Conservation (phyloP, 2,329 filamentous ascomycete genomes). For the Thelonectria rubi region DNA sequence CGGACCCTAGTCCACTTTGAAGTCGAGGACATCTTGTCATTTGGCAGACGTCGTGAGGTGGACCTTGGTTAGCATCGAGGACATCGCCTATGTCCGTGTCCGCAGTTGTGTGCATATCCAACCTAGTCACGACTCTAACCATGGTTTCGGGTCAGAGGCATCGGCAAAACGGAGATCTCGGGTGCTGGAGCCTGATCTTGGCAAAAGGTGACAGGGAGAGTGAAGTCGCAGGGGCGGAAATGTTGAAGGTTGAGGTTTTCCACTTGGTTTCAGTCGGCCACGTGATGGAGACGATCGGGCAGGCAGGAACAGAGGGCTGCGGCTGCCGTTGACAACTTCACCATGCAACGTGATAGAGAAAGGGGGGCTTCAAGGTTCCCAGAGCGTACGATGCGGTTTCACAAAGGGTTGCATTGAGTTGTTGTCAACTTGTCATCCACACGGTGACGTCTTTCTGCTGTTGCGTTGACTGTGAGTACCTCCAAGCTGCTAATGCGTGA, state of each 20-base stretch:
- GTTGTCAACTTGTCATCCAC: not conserved
- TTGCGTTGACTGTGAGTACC: not conserved
- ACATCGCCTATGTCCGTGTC: constrained; percentile 2
- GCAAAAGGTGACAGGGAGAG: not conserved
- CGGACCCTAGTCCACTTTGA: constrained; percentile 12
- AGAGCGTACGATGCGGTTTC: not conserved
- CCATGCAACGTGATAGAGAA: not conserved
- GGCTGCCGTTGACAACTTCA: not conserved
- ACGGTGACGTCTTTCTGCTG: not conserved
- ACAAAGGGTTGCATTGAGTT: not conserved
- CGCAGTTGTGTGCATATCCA: not conserved
- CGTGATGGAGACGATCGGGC: not conserved
- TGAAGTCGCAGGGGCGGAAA: not conserved
- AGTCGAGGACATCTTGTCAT: not conserved
- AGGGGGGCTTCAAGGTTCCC: not conserved
- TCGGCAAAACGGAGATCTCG: not conserved
- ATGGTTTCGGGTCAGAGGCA: not conserved
- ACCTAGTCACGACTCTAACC: not conserved
- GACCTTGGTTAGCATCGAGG: not conserved
- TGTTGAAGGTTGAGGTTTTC: not conserved
- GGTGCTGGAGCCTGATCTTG: not conserved
- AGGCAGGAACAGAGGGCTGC: not conserved
- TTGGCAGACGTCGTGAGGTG: not conserved
- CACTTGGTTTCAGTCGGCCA: not conserved
- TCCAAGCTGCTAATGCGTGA: too few species aligned